These are phyloP conservation scores for Ascochyta viciae-villosae DNA, from an alignment of 2,329 filamentous ascomycete species.

Conservation along the genomic window DNA sequence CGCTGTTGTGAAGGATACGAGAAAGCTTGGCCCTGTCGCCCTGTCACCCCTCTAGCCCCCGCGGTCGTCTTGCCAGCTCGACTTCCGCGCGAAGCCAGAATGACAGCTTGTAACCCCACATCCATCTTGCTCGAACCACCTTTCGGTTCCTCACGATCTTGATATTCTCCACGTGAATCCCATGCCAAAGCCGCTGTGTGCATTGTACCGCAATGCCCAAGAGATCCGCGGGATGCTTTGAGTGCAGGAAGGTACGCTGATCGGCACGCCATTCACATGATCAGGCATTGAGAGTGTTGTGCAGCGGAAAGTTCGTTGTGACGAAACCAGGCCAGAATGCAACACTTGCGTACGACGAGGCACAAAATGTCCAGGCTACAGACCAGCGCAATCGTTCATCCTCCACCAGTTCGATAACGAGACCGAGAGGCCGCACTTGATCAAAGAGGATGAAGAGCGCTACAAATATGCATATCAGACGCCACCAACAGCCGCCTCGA, in stretches of 20 bases:
- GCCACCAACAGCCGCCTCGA: constrained; percentile 6
- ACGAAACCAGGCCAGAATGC: constrained; percentile 47
- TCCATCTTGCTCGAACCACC: background rate
- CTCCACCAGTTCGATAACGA: constrained; percentile 43
- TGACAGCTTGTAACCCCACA: constrained; percentile 12
- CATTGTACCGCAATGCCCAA: constrained; percentile 42
- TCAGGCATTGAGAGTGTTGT: constrained; percentile 9
- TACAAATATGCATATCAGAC: constrained; percentile 42
- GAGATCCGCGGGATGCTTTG: constrained; percentile 46
- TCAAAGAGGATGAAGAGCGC: constrained; percentile 45
- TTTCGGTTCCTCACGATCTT: background rate
- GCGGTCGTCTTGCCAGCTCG: constrained; percentile 3
- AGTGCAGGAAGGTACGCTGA: constrained; percentile 42
- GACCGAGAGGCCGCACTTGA: constrained; percentile 38
- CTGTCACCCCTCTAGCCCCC: constrained; percentile 16
- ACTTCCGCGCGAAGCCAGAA: constrained; percentile 3
- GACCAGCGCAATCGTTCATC: constrained; percentile 45
- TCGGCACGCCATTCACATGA: constrained; percentile 11
- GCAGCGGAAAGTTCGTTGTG: constrained; percentile 46
- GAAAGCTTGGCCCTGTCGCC: constrained; percentile 11
- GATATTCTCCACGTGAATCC: background rate
- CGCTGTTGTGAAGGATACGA: constrained; percentile 8
- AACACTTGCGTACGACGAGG: constrained; percentile 43
- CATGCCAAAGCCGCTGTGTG: constrained; percentile 15
- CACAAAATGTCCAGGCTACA: constrained; percentile 47